These are phyloP conservation scores for Lasiosphaeriaceae sp. DNA, from an alignment of 495 filamentous ascomycete species.

Conservation along the genomic window DNA sequence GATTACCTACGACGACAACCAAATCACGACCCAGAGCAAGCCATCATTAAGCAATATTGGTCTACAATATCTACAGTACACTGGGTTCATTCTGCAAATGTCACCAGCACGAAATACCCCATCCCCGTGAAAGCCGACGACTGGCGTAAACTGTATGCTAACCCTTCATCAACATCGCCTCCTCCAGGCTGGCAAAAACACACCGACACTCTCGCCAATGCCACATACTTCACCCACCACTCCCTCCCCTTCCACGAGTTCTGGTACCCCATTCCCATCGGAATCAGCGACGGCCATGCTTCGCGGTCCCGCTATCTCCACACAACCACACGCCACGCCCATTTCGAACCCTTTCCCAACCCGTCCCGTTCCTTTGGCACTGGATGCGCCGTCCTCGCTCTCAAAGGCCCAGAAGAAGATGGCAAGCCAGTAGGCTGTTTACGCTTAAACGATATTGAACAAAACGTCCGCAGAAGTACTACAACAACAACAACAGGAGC, in stretches of 20 bases:
- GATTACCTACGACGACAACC: conserved; percentile 3
- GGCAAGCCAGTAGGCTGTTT: conserved; percentile 6
- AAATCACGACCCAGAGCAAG: not conserved
- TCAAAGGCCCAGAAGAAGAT: conserved; percentile 1
- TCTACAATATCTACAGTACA: conserved; percentile 10
- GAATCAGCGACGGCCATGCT: not conserved
- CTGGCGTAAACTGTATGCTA: not conserved
- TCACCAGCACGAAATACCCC: not conserved
- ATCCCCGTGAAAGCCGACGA: not conserved
- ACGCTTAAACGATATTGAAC: conserved; percentile 7
- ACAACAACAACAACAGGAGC: too few relatives aligned
- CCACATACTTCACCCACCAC: conserved; percentile 9
- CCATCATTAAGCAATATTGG: not conserved
- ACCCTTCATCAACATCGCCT: not conserved
- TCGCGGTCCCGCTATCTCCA: conserved; percentile 12
- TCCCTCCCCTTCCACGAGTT: conserved; percentile 15
- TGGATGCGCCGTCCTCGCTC: conserved; percentile 4
- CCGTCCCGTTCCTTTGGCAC: conserved; percentile 5
- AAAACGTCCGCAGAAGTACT: not conserved
- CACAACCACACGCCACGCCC: conserved; percentile 4
- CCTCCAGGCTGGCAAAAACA: conserved; percentile 5
- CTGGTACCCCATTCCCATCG: conserved; percentile 23
- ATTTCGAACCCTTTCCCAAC: not conserved
- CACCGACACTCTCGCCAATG: not conserved
- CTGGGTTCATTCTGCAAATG: conserved; percentile 10